phyloP scores from a whole-genome alignment of 331 rosid species.

The Ulmus americana region DNA sequence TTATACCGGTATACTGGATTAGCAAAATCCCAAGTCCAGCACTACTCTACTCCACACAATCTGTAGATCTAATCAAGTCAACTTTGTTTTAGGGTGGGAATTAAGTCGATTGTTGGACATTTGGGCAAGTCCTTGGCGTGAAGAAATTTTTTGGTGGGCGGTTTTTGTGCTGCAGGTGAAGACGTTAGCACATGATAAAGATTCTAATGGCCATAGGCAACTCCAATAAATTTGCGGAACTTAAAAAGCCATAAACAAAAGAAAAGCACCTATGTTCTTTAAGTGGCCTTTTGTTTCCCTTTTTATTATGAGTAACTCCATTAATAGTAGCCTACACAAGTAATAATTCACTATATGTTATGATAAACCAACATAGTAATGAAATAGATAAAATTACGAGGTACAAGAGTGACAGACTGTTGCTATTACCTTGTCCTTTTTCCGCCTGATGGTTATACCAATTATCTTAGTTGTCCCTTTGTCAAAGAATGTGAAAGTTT shows the following conservation, averaged over 20 bases:
- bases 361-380: not conserved
- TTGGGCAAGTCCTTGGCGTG: constrained; percentile 27
- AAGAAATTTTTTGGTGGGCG: constrained; percentile 19
- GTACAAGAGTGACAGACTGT: not conserved
- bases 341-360: constrained; percentile 8
- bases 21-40: constrained; percentile 10
- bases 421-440: constrained; percentile 50
- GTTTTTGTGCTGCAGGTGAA: constrained; percentile 37
- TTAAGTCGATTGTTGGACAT: constrained; percentile 7
- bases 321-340: constrained; percentile 43
- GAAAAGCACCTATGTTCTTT: constrained; percentile 44
- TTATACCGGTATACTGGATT: not conserved
- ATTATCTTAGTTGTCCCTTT: constrained; percentile 46
- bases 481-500: constrained; percentile 46
- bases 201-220: not conserved
- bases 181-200: not conserved
- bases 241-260: constrained; percentile 1
- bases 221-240: not conserved
- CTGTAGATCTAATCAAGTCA: constrained; percentile 1
- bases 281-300: constrained; percentile 49
- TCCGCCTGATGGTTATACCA: constrained; percentile 63
- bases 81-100: constrained; percentile 3
- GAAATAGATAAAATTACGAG: not conserved
- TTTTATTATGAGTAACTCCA: constrained; percentile 45
- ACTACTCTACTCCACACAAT: constrained; percentile 5